phyloP scores from a whole-genome alignment of 306 rosid species.

The Cucurbita moschata region DNA sequence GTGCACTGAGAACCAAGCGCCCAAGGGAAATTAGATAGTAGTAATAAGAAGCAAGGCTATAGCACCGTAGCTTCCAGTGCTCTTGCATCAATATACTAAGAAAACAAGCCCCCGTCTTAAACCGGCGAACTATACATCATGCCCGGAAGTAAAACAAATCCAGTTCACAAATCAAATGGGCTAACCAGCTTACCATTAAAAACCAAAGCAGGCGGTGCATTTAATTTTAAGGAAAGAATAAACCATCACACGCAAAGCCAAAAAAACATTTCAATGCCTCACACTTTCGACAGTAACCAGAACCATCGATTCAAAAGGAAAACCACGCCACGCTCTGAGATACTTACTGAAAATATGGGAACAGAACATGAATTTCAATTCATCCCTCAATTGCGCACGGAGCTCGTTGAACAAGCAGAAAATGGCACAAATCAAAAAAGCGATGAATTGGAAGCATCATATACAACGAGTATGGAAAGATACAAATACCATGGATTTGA shows the following conservation, averaged over 20 bases:
- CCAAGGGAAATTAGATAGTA: background rate
- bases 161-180: background rate
- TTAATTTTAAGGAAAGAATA: background rate
- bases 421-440: background rate
- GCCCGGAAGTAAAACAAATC: background rate
- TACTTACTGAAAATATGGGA: background rate
- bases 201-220: background rate
- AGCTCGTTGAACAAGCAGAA: background rate
- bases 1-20: background rate
- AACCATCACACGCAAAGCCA: background rate
- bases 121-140: background rate
- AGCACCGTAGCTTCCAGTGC: background rate
- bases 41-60: background rate
- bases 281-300: background rate
- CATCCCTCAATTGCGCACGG: background rate
- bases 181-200: background rate
- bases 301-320: background rate
- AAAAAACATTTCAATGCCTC: background rate
- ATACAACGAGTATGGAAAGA: background rate
- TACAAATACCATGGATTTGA: slow-evolving; percentile 40
- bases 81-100: background rate
- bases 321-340: background rate
- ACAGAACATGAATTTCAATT: background rate
- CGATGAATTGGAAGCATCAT: background rate
- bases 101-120: background rate